Evolutionary conservation across 108 stramenopile species (phyloP).

Genomic region (Nitzschia inconspicua): DNA sequence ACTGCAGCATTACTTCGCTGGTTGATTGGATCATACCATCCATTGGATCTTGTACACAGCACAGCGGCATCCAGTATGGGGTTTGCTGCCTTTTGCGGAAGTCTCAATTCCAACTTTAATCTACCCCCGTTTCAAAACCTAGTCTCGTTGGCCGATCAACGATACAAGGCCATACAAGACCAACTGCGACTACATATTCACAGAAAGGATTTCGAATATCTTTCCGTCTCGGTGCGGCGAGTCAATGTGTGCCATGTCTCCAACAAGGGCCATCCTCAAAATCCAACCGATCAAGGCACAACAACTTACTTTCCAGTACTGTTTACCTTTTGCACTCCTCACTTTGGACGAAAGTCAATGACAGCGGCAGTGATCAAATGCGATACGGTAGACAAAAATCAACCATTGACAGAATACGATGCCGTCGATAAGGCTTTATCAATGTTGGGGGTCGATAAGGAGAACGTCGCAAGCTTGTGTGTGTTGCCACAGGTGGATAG

Average conservation of each 20-base stretch:
- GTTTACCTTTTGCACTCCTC: conserved; percentile 15
- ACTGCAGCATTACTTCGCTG: not conserved
- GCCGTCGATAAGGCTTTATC: too few species aligned
- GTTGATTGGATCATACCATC: conserved; percentile 4
- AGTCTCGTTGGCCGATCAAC: not conserved
- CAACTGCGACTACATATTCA: not conserved
- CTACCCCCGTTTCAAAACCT: not conserved
- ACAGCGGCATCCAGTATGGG: not conserved
- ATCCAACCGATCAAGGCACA: too few species aligned
- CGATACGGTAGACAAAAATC: too few species aligned
- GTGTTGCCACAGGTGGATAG: too few species aligned
- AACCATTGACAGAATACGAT: too few species aligned
- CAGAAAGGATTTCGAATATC: not conserved
- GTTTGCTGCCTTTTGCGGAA: not conserved
- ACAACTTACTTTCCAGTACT: not conserved
- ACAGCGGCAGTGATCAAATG: too few species aligned
- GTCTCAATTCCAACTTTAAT: not conserved
- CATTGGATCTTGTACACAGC: not conserved
- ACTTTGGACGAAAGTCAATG: conserved; percentile 9
- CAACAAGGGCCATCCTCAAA: not conserved
- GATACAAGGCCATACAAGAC: too few species aligned
- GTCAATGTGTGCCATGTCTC: not conserved
- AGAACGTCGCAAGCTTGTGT: too few species aligned
- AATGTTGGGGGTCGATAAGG: too few species aligned
- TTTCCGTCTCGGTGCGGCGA: not conserved